Evolutionary conservation across 306 rosid genomes (phyloP), one percentile per base, ranked within the genome.

Genomic region (Dalbergia cultrata): DNA sequence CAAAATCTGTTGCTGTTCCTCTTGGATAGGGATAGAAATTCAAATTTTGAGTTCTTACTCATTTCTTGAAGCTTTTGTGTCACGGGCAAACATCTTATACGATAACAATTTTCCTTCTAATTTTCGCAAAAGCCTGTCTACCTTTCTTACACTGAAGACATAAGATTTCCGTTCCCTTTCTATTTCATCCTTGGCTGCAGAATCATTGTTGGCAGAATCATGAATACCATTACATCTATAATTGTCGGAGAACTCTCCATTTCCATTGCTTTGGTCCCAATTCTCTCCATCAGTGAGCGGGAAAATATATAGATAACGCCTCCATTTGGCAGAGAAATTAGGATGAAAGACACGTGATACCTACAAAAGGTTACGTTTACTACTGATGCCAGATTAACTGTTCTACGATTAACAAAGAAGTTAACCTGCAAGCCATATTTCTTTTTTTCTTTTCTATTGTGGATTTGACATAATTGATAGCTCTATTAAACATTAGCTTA

Each of bases 81-180:
- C 99, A 79, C 99, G 98, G 9, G 98, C 99, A 82, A 91, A 95
- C 89, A 93, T 89, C 90, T 89, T 95, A 92, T 91, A 95, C 59
- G 98, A 93, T 70, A 95, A 86, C 81, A 90, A 73, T 77, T 88
- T 89, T 79, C 99, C 99, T 88, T 95, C 99, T 68, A 93, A 82
- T 53, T 85, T 80, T 84, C 13, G 90, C 80, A 95, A 84, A 59
- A 95, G 94, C 75, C 54, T 85, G 79, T 93, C 81, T 63, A 93
- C 97, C 86, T 90, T 91, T 80, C 81, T 79, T 82, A 90, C 75
- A 14, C 93, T 70, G 81, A 95, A 95, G 37, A 43, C 81, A 49
- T 62, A 44, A 6, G 94, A 92, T 84, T 90, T 91, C 14, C 78
- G 78, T 75, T 76, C 83, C 37, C 77, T 80, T 77, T 57, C 88